phyloP scores from a whole-genome alignment of 495 filamentous ascomycete species.

The Extremus antarcticus region DNA sequence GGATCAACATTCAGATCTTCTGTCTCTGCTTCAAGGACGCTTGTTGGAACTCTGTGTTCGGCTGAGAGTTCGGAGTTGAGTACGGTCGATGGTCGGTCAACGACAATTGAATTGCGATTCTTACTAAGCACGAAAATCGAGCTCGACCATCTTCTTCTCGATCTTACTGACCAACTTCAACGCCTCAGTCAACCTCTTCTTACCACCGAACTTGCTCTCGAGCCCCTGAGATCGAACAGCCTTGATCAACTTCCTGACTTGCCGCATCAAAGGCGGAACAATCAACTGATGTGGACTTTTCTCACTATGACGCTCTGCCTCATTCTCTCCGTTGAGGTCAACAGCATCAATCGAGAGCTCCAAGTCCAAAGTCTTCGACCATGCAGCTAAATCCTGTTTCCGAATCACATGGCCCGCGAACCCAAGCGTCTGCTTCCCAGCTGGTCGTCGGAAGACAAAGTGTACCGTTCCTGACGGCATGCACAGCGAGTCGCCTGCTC shows the following conservation, averaged over 20 bases:
- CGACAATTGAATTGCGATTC: no score
- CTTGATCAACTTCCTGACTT: neutral
- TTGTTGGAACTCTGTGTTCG: no score
- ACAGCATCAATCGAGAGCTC: neutral
- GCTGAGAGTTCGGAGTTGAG: no score
- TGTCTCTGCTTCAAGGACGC: no score
- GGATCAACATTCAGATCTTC: no score
- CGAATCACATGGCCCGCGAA: neutral
- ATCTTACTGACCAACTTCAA: neutral
- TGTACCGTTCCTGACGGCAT: neutral
- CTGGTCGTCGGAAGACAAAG: neutral
- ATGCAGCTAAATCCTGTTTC: neutral
- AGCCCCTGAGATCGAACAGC: neutral
- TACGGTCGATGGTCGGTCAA: no score
- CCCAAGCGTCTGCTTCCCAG: neutral
- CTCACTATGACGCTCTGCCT: no score
- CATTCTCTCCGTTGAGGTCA: neutral
- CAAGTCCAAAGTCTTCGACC: neutral
- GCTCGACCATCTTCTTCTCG: no score
- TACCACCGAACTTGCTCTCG: neutral
- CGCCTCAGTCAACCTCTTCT: neutral
- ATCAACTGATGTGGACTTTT: neutral
- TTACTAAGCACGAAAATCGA: no score
- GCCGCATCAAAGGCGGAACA: neutral
- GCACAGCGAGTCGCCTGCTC: neutral